Percentiles rank a stretch among this genome's conserved stretches.
phyloP scores from a whole-genome alignment of 345 rosid species.

The Aquilaria yunnanensis region DNA sequence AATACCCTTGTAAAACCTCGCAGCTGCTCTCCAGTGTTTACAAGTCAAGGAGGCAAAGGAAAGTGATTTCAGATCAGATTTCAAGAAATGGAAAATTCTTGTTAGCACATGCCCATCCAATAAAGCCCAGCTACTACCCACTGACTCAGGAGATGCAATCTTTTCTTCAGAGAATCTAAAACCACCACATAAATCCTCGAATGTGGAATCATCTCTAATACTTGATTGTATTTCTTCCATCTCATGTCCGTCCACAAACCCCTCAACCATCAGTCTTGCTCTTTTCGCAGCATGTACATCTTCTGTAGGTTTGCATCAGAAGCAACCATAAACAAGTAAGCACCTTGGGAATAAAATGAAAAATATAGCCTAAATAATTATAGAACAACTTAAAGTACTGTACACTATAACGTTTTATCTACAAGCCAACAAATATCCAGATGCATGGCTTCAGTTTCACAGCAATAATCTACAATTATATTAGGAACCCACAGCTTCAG shows the following conservation, averaged over 20 bases:
- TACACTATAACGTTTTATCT: too few relatives aligned
- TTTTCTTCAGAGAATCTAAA: constrained; percentile 43
- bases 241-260: constrained; percentile 56
- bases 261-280: constrained; percentile 62
- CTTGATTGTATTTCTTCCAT: constrained; percentile 33
- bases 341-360: too few relatives aligned
- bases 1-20: constrained; percentile 62
- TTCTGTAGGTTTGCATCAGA: constrained; percentile 37
- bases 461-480: too few relatives aligned
- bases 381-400: too few relatives aligned
- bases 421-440: too few relatives aligned
- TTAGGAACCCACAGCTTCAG: not conserved
- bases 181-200: constrained; percentile 77
- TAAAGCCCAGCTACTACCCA: constrained; percentile 64
- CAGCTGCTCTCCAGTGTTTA: constrained; percentile 88
- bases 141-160: constrained; percentile 27
- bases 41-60: constrained; percentile 81
- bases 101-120: constrained; percentile 73
- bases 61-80: constrained; percentile 73
- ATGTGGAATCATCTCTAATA: constrained; percentile 44
- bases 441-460: too few relatives aligned
- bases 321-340: not conserved
- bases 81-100: constrained; percentile 78
- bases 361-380: not conserved
- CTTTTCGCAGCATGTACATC: constrained; percentile 67